Conservation (phyloP, 2,329 filamentous ascomycete species). For the Clarireedia hainanense region DNA sequence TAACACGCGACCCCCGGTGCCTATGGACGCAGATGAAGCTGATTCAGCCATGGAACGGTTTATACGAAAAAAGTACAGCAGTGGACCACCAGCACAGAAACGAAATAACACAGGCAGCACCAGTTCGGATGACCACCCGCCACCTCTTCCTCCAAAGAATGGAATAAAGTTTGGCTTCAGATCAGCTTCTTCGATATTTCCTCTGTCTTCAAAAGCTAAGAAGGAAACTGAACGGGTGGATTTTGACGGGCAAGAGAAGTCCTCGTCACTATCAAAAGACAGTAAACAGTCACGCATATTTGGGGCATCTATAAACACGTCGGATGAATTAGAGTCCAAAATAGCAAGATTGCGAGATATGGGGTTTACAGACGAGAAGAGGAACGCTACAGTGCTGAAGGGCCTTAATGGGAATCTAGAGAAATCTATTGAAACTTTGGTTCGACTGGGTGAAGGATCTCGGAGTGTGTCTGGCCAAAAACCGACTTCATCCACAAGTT, state of each 20-base stretch:
- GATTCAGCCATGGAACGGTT: slow-evolving; percentile 94
- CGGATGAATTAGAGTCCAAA: slow-evolving; percentile 65
- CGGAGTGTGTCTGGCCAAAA: slow-evolving; percentile 31
- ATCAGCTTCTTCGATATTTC: slow-evolving; percentile 50
- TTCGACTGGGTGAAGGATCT: slow-evolving; percentile 69
- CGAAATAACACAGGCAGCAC: slow-evolving; percentile 36
- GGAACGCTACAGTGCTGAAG: slow-evolving; percentile 75
- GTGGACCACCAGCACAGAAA: slow-evolving; percentile 39
- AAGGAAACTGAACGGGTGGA: slow-evolving; percentile 19
- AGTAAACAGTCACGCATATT: slow-evolving; percentile 60
- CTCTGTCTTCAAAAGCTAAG: slow-evolving; percentile 41
- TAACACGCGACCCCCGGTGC: slow-evolving; percentile 73
- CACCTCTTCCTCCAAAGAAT: slow-evolving; percentile 53
- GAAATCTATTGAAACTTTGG: slow-evolving; percentile 74
- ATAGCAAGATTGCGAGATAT: slow-evolving; percentile 73
- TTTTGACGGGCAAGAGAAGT: slow-evolving; percentile 13
- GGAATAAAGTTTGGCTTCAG: slow-evolving; percentile 55
- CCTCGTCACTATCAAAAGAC: slow-evolving; percentile 21
- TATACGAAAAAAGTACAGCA: slow-evolving; percentile 89
- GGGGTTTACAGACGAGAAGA: slow-evolving; percentile 80
- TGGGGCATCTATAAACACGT: slow-evolving; percentile 53
- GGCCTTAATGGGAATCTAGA: slow-evolving; percentile 80
- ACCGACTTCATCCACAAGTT: slow-evolving; percentile 35
- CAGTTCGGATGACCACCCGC: slow-evolving; percentile 44
- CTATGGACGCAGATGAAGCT: slow-evolving; percentile 84